These are phyloP conservation scores for Trichosporon faecale DNA, from an alignment of 1,284 basidiomycete species.

Conservation along the genomic window DNA sequence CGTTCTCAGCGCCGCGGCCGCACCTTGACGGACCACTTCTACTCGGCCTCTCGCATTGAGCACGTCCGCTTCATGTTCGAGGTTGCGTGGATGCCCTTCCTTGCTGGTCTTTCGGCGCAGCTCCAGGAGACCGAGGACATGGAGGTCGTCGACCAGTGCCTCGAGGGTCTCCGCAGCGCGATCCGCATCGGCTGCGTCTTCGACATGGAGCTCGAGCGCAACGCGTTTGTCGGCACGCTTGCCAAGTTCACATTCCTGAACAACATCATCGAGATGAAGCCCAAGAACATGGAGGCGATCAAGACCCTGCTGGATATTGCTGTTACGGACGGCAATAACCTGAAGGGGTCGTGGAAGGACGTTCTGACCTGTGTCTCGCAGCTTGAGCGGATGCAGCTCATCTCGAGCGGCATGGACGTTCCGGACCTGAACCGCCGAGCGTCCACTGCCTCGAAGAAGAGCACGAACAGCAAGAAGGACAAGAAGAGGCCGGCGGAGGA, in stretches of 20 bases:
- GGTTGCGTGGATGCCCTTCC: conserved; percentile 93
- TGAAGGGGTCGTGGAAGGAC: conserved; percentile 94
- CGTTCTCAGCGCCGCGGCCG: conserved; percentile 69
- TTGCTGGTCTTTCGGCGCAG: conserved; percentile 87
- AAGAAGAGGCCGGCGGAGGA: conserved; percentile 70
- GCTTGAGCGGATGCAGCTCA: conserved; percentile 94
- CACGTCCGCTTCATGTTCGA: conserved; percentile 98
- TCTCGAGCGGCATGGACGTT: conserved; percentile 78
- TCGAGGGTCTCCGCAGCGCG: conserved; percentile 90
- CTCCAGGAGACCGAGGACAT: conserved; percentile 89
- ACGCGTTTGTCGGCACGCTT: conserved; percentile 96
- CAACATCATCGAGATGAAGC: conserved; percentile 95
- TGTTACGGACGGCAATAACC: conserved; percentile 85
- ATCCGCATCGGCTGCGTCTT: conserved; percentile 93
- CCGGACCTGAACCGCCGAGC: conserved; percentile 62
- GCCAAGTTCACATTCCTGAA: conserved; percentile 94
- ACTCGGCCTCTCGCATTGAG: conserved; percentile 88
- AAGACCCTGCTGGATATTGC: conserved; percentile 89
- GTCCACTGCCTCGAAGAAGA: conserved; percentile 19
- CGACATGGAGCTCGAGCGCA: conserved; percentile 89
- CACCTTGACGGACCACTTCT: conserved; percentile 75
- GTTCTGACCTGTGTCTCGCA: conserved; percentile 94
- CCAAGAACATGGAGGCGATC: conserved; percentile 98
- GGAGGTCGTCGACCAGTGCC: conserved; percentile 83
- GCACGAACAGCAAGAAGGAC: conserved; percentile 14